These are phyloP conservation scores for Cenchrus fungigraminus DNA, from an alignment of 176 grass and related monocot genomes.

Conservation along the genomic window DNA sequence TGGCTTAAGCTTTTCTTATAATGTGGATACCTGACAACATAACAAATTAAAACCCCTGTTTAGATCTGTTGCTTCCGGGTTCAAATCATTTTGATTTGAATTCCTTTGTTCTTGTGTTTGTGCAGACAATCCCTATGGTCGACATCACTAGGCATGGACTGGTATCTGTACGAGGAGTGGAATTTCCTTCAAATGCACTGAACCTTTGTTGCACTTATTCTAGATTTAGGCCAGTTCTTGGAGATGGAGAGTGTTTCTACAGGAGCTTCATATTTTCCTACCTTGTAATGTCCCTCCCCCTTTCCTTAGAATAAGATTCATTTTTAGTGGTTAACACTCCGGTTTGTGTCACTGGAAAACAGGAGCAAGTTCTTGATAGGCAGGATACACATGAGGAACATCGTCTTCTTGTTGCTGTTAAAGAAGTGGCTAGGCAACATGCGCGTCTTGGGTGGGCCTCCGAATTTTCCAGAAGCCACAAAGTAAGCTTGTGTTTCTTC, in stretches of 20 bases:
- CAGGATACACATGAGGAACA: slow-evolving; percentile 38
- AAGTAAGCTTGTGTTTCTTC: slow-evolving; percentile 22
- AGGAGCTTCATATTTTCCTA: slow-evolving; percentile 61
- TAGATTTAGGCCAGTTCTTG: slow-evolving; percentile 27
- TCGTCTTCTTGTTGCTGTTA: slow-evolving; percentile 33
- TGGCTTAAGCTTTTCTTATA: slow-evolving; percentile 28
- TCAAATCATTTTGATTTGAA: slow-evolving; percentile 8
- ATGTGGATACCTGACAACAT: not conserved
- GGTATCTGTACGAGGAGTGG: not conserved
- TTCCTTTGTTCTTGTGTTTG: slow-evolving; percentile 10
- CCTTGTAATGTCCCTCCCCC: slow-evolving; percentile 27
- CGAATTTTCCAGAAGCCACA: slow-evolving; percentile 10
- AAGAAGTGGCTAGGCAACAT: slow-evolving; percentile 12
- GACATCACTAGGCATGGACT: not conserved
- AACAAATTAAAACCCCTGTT: slow-evolving; percentile 10
- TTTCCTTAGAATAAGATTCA: slow-evolving; percentile 30
- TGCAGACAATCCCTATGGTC: slow-evolving; percentile 29
- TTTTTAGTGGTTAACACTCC: slow-evolving; percentile 26
- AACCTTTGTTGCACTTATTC: not conserved
- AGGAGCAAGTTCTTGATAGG: slow-evolving; percentile 59
- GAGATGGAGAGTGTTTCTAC: slow-evolving; percentile 56
- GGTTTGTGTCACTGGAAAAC: slow-evolving; percentile 16
- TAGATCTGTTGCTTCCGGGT: not conserved
- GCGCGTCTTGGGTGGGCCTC: slow-evolving; percentile 13
- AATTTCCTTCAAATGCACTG: not conserved